These are phyloP conservation scores for Phalaenopsis hybrid DNA, from an alignment of 116 monocot species.

Conservation along the genomic window DNA sequence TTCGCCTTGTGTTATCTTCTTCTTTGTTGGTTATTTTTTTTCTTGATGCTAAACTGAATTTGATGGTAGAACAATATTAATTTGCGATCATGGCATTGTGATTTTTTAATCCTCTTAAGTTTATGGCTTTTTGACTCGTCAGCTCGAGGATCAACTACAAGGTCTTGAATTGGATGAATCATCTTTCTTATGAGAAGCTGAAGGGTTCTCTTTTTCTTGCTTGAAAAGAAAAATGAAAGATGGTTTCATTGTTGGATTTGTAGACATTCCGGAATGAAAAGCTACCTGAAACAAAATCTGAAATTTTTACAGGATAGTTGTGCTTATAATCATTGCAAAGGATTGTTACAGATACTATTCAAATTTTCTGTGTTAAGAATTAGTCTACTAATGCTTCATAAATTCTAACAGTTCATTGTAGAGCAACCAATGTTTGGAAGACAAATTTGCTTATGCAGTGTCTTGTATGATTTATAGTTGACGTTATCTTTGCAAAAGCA, in stretches of 20 bases:
- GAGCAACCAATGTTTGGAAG: neutral
- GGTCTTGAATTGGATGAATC: neutral
- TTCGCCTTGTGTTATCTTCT: neutral
- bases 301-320: too few species aligned
- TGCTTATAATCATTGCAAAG: too few species aligned
- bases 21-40: neutral
- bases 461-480: neutral
- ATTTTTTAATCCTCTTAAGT: neutral
- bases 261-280: too few species aligned
- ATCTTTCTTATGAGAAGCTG: neutral
- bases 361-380: too few species aligned
- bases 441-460: neutral
- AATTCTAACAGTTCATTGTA: neutral
- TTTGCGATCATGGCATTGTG: neutral
- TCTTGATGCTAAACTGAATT: neutral
- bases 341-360: too few species aligned
- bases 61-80: neutral
- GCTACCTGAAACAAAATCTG: too few species aligned
- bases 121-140: neutral
- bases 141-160: neutral
- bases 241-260: too few species aligned
- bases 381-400: neutral
- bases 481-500: neutral
- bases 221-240: too few species aligned
- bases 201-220: neutral